Conservation (phyloP, 106 monocot species). For the Platanthera zijinensis region DNA sequence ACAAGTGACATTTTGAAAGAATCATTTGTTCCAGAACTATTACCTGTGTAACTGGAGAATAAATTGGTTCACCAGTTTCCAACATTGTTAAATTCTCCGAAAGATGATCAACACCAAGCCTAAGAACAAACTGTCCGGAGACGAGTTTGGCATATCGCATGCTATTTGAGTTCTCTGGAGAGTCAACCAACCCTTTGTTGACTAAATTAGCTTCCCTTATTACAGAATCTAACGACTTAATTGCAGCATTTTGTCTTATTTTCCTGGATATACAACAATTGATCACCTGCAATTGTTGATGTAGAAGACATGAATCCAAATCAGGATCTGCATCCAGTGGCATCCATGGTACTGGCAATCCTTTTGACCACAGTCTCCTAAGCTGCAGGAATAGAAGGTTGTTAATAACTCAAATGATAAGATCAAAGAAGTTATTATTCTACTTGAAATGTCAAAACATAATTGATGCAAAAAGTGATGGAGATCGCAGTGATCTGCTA, state of each 20-base stretch:
- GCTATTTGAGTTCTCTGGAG: conserved; percentile 5
- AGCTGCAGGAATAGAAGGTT: conserved; percentile 43
- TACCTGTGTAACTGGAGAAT: conserved; percentile 78
- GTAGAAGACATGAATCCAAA: conserved; percentile 70
- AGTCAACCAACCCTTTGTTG: conserved; percentile 10
- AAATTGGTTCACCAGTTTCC: conserved; percentile 86
- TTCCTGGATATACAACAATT: conserved; percentile 92
- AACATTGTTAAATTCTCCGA: conserved; percentile 63
- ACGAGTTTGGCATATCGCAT: conserved; percentile 41
- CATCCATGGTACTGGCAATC: conserved; percentile 67
- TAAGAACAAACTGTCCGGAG: conserved; percentile 57
- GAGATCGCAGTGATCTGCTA: too few relatives aligned
- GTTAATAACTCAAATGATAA: background rate
- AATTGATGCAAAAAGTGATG: background rate
- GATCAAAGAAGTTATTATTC: background rate
- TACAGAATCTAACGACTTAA: conserved; percentile 41
- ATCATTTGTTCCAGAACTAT: background rate
- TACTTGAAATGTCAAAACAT: background rate
- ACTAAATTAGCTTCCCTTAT: conserved; percentile 21
- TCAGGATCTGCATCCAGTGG: conserved; percentile 75
- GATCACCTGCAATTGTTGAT: conserved; percentile 80
- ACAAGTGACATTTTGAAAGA: background rate
- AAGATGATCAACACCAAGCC: conserved; percentile 71
- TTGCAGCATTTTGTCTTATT: conserved; percentile 30
- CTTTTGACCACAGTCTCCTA: conserved; percentile 66